A percentile compares a stretch with the other conserved stretches of the same genome.
Evolutionary conservation across 208 protist genomes (phyloP).

Genomic region (Leishmania tropica): DNA sequence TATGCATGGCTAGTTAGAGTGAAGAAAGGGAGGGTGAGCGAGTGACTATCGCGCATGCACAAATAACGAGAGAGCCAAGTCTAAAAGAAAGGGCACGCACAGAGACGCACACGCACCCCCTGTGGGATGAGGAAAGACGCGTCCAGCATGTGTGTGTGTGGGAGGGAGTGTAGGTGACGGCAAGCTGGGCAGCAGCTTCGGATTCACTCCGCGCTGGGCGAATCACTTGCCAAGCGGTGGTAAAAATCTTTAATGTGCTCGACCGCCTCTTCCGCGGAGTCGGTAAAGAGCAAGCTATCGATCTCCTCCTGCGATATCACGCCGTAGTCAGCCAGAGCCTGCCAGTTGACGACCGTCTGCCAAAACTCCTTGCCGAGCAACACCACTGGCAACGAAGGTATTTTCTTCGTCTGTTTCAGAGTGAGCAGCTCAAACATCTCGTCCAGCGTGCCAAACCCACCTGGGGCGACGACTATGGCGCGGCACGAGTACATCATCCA

Average conservation of each 20-base stretch:
- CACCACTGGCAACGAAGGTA: conserved; percentile 85
- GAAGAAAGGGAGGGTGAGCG: neutral
- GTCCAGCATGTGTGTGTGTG: neutral
- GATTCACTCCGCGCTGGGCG: neutral
- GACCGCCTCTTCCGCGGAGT: conserved; percentile 85
- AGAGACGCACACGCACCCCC: neutral
- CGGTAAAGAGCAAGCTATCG: conserved; percentile 84
- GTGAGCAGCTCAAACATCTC: conserved; percentile 94
- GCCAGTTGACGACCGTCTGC: conserved; percentile 89
- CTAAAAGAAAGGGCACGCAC: neutral
- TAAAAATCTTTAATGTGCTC: conserved; percentile 74
- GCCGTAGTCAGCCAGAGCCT: conserved; percentile 85
- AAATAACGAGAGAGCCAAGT: neutral
- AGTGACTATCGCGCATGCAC: neutral
- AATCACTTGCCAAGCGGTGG: conserved; percentile 12
- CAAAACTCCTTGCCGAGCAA: conserved; percentile 89
- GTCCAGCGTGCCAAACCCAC: conserved; percentile 93
- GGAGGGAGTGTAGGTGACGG: neutral
- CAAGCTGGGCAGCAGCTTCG: neutral
- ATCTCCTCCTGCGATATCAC: conserved; percentile 89
- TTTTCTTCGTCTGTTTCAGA: conserved; percentile 91
- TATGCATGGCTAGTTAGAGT: neutral
- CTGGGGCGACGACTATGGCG: conserved; percentile 88
- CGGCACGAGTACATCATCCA: conserved; percentile 96
- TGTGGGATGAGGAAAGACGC: neutral